Evolutionary conservation across 768 basidiomycete genomes (phyloP), one percentile per base, ranked within the genome.

Genomic region (Kwoniella botswanensis): DNA sequence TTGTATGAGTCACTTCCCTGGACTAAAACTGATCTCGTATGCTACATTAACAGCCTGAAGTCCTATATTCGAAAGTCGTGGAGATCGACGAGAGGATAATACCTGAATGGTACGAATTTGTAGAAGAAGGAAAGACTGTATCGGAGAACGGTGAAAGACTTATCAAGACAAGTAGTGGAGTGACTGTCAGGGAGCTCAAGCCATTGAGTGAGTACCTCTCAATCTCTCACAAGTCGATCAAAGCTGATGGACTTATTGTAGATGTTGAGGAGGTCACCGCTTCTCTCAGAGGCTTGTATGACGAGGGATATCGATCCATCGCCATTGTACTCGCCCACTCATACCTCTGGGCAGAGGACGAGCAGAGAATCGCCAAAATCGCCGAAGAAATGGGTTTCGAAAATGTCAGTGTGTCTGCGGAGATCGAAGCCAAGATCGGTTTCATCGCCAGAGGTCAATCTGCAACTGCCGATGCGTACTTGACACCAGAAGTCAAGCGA

Each of bases 381-480:
- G 96, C 95, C 2, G 87, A 88, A 41, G 87, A 88, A 53, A 83
- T 95, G 12, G 95, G 95, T 22, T 98, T 98, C 82, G 86, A 87
- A 42, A 70, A 70, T 41, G 68, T 70, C 57, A 70, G 68, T 44
- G 68, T 70, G 29, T 70, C 68, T 29, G 63, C 68, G 1, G 68
- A 70, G 26, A 70, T 70, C 57, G 68, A 70, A 44, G 68, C 67
- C 4, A 55, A 74, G 63, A 79, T 79, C 65, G 75, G 76, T 42
- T 62, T 80, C 41, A 76, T 82, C 15, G 71, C 79, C 6, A 65
- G 80, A 61, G 80, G 71, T 12, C 79, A 78, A 62, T 78, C 79
- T 1, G 56, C 70, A 41, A 71, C 68, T 43, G 79, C 76, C 24
- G 81, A 82, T 62, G 76, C 81, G 1, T 82, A 82, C 59, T 71